Conservation (phyloP, 306 rosid genomes). For the Abrus precatorius region DNA sequence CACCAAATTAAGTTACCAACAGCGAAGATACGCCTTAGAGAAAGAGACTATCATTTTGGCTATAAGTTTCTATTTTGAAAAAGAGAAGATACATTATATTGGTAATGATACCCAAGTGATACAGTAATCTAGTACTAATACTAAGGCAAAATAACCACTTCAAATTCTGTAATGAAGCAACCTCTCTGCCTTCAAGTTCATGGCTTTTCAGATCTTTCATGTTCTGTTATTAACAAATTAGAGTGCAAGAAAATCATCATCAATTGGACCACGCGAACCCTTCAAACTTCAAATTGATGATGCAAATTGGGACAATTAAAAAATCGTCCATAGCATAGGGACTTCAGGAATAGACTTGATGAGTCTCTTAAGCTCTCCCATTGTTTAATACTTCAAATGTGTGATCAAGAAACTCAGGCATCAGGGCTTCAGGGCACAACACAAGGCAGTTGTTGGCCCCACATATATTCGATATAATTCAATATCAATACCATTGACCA, state of each 20-base stretch:
- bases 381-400: conserved; percentile 23
- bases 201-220: conserved; percentile 41
- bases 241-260: conserved; percentile 49
- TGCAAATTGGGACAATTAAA: conserved; percentile 42
- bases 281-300: conserved; percentile 33
- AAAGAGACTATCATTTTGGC: conserved; percentile 13
- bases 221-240: conserved; percentile 46
- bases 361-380: conserved; percentile 40
- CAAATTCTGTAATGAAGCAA: conserved; percentile 47
- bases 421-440: conserved; percentile 33
- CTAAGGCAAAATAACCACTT: conserved; percentile 36
- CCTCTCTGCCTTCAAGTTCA: conserved; percentile 39
- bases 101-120: conserved; percentile 12
- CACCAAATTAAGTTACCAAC: conserved; percentile 16
- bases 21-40: conserved; percentile 1
- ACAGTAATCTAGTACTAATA: too few relatives aligned
- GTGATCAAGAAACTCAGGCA: conserved; percentile 41
- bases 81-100: conserved; percentile 38
- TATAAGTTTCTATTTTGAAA: not conserved
- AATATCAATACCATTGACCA: conserved; percentile 82
- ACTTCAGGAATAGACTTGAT: conserved; percentile 37
- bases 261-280: conserved; percentile 43
- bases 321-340: conserved; percentile 20
- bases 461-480: conserved; percentile 22
- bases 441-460: conserved; percentile 33